Base-by-base conservation (phyloP, 2,329 filamentous ascomycete genomes). In the Pseudogymnoascus sp. region DNA sequence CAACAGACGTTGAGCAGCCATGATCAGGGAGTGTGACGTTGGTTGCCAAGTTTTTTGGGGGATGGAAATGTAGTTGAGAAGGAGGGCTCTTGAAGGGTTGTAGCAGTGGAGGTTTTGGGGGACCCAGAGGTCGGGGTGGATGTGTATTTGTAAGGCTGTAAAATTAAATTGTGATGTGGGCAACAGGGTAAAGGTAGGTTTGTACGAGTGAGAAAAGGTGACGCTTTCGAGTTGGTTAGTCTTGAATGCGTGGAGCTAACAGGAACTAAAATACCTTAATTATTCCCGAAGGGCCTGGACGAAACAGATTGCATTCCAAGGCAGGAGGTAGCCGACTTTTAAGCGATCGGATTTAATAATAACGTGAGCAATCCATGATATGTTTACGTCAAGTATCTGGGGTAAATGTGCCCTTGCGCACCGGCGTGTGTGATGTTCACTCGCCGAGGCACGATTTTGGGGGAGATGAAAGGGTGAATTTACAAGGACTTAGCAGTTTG, bases 1-100 rank as follows among this genome's bases (percentile, higher is more conserved):
- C 59, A 60, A 60, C 59, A 42, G 59, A 40, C 33, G 59, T 60
- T 60, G 59, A 60, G 33, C 33, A 60, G 59, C 59, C 59, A 60
- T 60, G 59, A 60, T 60, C n/a, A 33, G 50, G 46, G 17, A 17
- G 23, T 53, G 29, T 21, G 50, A 33, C 50, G 29, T 56, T 56
- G 26, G 50, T 56, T 56, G 50, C 50, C 50, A 56, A 56, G 50
- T 33, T 56, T 56, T 56, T 56, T 19, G 1, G 29, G 46, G 4
- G 10, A 15, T 33, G 29, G 10, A 17, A 53, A 33, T 19, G 29
- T 33, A 56, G 29, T 56, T 19, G 26, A 33, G 26, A 56, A 19
- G 1, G 50, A 56, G 50, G 50, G n/a, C 23, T 53, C 17, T 31
- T 3, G 26, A 19, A 19, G 9, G 17, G 50, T 33, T 33, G 50